Conservation (phyloP, 2,329 filamentous ascomycete genomes). For the Thelonectria blattea region DNA sequence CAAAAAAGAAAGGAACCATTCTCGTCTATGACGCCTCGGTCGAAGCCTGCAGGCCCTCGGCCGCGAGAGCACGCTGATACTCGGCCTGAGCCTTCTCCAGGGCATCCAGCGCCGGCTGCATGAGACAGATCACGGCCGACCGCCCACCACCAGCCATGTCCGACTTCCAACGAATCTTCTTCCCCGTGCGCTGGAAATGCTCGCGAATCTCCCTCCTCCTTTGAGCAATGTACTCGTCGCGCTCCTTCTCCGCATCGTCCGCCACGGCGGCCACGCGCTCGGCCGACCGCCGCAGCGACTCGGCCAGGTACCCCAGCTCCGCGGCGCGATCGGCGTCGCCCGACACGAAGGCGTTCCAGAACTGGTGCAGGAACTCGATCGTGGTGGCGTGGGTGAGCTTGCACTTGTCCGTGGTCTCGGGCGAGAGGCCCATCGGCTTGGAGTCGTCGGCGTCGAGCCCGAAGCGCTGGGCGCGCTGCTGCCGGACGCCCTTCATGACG, state of each 20-base stretch:
- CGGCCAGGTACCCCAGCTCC: conserved; percentile 81
- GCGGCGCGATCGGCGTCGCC: conserved; percentile 80
- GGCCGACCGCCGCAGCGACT: conserved; percentile 78
- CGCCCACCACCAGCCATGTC: conserved; percentile 75
- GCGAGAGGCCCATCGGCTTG: conserved; percentile 60
- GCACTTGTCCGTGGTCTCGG: conserved; percentile 64
- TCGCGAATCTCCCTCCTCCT: conserved; percentile 74
- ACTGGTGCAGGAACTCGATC: conserved; percentile 95
- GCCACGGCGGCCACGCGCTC: conserved; percentile 83
- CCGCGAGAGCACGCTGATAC: conserved; percentile 74
- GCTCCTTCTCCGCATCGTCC: conserved; percentile 77
- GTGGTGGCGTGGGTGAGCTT: conserved; percentile 85
- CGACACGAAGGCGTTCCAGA: conserved; percentile 91
- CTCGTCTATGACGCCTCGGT: conserved; percentile 45
- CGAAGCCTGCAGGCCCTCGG: conserved; percentile 60
- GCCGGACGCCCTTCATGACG: conserved; percentile 68
- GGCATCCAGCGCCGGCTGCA: conserved; percentile 75
- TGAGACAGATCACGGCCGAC: conserved; percentile 75
- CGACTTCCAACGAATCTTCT: conserved; percentile 73
- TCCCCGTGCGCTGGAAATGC: conserved; percentile 73
- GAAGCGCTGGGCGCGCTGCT: conserved; percentile 65
- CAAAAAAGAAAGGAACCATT: background rate
- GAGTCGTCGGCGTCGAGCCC: conserved; percentile 54
- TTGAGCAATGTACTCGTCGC: conserved; percentile 68
- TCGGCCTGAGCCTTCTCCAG: conserved; percentile 72